phyloP scores from a whole-genome alignment of 108 stramenopile species.

The Skeletonema tropicum region DNA sequence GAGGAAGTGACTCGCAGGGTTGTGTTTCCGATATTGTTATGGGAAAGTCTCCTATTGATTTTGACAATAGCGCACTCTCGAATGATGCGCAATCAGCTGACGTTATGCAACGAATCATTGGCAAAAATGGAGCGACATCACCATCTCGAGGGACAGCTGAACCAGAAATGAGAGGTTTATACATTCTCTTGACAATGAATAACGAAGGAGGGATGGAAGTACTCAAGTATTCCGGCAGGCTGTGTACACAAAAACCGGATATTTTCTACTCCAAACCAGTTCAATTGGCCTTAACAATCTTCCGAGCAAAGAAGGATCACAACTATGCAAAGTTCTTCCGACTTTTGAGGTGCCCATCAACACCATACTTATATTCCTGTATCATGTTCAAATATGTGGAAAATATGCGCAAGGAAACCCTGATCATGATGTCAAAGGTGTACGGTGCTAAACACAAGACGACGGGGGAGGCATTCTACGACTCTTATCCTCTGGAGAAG shows the following conservation, averaged over 20 bases:
- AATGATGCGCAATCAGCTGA: conserved; percentile 47
- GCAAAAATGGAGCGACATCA: conserved; percentile 41
- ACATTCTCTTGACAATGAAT: conserved; percentile 84
- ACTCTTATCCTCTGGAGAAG: conserved; percentile 73
- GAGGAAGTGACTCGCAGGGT: conserved; percentile 57
- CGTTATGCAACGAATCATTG: conserved; percentile 66
- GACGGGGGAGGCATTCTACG: conserved; percentile 72
- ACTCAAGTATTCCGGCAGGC: conserved; percentile 77
- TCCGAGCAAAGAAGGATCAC: conserved; percentile 81
- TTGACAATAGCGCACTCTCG: conserved; percentile 65
- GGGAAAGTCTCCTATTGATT: conserved; percentile 70
- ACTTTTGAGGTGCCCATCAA: conserved; percentile 60
- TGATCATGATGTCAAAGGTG: conserved; percentile 76
- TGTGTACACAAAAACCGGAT: conserved; percentile 66
- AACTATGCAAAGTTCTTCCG: conserved; percentile 89
- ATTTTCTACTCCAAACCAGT: conserved; percentile 84
- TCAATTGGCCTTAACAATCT: conserved; percentile 83
- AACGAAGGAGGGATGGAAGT: conserved; percentile 95
- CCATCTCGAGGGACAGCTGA: conserved; percentile 82
- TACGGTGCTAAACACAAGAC: conserved; percentile 77
- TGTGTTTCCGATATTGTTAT: conserved; percentile 66
- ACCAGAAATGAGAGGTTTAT: conserved; percentile 83
- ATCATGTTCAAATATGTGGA: conserved; percentile 93
- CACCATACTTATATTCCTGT: conserved; percentile 81
- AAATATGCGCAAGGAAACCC: conserved; percentile 76